Conservation (phyloP, 192 early-diverging fungal species). For the Cetraspora pellucida region DNA sequence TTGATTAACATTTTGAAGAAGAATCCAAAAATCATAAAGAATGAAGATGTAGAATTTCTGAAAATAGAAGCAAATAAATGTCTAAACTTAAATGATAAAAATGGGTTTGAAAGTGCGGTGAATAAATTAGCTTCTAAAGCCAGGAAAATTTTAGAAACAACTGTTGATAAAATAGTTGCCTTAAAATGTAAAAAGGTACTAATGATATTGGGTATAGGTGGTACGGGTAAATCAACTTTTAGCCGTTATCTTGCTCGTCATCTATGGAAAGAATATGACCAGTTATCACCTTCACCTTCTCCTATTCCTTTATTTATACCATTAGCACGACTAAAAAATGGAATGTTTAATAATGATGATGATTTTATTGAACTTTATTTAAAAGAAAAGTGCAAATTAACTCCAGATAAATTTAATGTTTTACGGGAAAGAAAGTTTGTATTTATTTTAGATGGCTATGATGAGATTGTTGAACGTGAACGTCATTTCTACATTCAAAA, state of each 20-base stretch:
- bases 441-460: neutral
- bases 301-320: neutral
- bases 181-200: neutral
- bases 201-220: neutral
- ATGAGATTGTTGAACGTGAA: neutral
- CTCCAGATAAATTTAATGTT: neutral
- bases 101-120: too few species aligned
- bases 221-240: neutral
- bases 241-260: neutral
- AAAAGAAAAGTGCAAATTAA: neutral
- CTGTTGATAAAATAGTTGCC: too few species aligned
- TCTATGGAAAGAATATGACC: neutral
- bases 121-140: too few species aligned
- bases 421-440: neutral
- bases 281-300: too few species aligned
- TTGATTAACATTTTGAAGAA: too few species aligned
- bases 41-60: too few species aligned
- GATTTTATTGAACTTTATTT: neutral
- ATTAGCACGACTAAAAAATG: neutral
- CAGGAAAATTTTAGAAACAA: too few species aligned
- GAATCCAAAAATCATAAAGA: too few species aligned
- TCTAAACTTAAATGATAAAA: too few species aligned
- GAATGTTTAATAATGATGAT: neutral
- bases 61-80: too few species aligned
- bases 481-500: neutral